These are phyloP conservation scores for Microcos paniculata DNA, from an alignment of 345 rosid genomes.

Conservation along the genomic window DNA sequence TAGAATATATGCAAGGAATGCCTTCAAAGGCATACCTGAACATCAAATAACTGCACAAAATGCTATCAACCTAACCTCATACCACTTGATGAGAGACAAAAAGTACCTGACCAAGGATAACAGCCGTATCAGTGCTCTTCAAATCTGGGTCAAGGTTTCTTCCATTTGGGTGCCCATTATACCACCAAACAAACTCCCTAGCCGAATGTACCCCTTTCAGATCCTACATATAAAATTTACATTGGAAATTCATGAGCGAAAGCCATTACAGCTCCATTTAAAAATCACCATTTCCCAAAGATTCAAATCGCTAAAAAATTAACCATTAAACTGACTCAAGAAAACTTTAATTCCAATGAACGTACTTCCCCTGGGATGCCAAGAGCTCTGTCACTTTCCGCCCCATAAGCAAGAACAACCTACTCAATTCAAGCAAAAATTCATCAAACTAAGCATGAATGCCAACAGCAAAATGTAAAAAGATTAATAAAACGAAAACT, in stretches of 20 bases:
- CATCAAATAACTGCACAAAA: not conserved
- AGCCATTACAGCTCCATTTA: not conserved
- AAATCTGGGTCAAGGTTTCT: slow-evolving; percentile 64
- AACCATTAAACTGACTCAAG: not conserved
- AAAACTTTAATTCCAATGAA: not conserved
- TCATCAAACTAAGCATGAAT: not conserved
- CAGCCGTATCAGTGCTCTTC: slow-evolving; percentile 68
- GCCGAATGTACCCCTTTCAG: slow-evolving; percentile 76
- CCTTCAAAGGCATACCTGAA: not conserved
- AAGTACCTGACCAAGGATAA: slow-evolving; percentile 82
- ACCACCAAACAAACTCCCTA: slow-evolving; percentile 98
- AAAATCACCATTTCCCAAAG: not conserved
- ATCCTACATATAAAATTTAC: slow-evolving; percentile 34
- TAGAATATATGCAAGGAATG: not conserved
- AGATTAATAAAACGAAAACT: not conserved
- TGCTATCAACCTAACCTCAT: not conserved
- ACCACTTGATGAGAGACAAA: not conserved
- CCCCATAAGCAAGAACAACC: slow-evolving; percentile 98
- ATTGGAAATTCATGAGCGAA: not conserved
- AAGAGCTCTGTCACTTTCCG: slow-evolving; percentile 87
- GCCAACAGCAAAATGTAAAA: slow-evolving; percentile 1
- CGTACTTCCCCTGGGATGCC: slow-evolving; percentile 87
- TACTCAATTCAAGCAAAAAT: slow-evolving; percentile 28
- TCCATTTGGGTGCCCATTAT: slow-evolving; percentile 89
- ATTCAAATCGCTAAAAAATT: not conserved